phyloP scores from a whole-genome alignment of 208 protist species.

The Naegleria lovaniensis region DNA sequence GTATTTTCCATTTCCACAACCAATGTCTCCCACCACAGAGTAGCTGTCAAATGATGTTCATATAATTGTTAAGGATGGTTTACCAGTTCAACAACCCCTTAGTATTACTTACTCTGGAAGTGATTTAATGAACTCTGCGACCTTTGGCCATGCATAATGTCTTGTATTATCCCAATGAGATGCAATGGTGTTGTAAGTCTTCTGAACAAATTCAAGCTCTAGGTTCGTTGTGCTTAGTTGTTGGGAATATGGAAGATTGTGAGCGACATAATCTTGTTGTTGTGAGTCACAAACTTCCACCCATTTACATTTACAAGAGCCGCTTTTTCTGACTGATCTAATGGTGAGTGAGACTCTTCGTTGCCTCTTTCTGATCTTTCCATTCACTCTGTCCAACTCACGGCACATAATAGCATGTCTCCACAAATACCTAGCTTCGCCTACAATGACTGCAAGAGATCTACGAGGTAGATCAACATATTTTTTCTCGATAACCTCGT shows the following conservation, averaged over 20 bases:
- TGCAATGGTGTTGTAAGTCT: constrained; percentile 3
- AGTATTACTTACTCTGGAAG: background rate
- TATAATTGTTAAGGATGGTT: too few species aligned
- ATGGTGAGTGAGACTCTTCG: constrained; percentile 2
- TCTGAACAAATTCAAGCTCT: background rate
- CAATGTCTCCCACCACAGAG: background rate
- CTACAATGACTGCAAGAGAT: background rate
- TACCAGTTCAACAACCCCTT: too few species aligned
- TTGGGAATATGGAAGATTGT: background rate
- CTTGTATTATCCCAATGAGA: background rate
- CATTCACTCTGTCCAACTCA: background rate
- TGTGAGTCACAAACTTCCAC: background rate
- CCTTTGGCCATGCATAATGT: constrained; percentile 11
- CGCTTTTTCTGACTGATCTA: background rate
- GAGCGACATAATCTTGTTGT: background rate
- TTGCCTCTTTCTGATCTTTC: background rate
- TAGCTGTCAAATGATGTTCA: too few species aligned
- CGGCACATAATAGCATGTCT: background rate
- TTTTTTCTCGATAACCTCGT: background rate
- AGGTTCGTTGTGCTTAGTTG: background rate
- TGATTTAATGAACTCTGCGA: background rate
- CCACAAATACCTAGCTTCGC: constrained; percentile 28
- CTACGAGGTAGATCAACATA: background rate
- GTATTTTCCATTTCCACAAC: constrained; percentile 30
- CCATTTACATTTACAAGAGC: background rate